Evolutionary conservation across 371 early-diverging fungal genomes (phyloP).

Genomic region (Saksenaea oblongispora): DNA sequence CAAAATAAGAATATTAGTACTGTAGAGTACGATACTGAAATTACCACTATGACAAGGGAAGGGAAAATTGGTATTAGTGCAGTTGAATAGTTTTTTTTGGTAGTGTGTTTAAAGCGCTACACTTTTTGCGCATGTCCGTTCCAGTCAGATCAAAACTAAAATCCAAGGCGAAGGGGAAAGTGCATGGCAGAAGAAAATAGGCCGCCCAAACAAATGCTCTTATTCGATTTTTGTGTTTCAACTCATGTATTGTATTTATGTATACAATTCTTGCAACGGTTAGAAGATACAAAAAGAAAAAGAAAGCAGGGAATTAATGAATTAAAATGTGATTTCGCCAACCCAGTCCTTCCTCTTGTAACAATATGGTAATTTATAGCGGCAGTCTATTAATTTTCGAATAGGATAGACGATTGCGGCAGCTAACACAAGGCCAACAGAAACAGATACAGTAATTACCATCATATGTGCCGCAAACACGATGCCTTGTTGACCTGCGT

Average conservation of each 20-base stretch:
- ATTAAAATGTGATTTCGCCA: conserved; percentile 33
- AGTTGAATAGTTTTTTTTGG: no score
- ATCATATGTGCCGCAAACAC: conserved; percentile 40
- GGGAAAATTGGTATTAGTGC: no score
- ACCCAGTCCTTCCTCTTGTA: conserved; percentile 35
- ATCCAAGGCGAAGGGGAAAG: no score
- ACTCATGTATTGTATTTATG: background rate
- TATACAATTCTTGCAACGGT: background rate
- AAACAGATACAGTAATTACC: conserved; percentile 39
- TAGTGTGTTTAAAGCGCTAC: no score
- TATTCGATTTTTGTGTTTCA: no score
- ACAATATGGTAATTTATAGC: conserved; percentile 12
- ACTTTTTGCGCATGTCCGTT: no score
- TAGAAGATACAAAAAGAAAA: background rate
- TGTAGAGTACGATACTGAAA: no score
- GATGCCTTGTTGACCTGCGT: conserved; percentile 36
- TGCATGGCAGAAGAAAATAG: no score
- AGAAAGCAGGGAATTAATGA: background rate
- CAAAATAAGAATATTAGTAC: no score
- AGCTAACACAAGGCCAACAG: conserved; percentile 32
- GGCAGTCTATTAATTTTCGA: conserved; percentile 27
- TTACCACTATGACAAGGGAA: no score
- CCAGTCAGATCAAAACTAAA: no score
- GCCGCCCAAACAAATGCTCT: no score
- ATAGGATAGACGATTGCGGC: conserved; percentile 28